A percentile compares a stretch with the other conserved stretches of the same genome.
Evolutionary conservation across 805 yeast genomes (phyloP).

Genomic region (Saccharomycopsis fermentans): DNA sequence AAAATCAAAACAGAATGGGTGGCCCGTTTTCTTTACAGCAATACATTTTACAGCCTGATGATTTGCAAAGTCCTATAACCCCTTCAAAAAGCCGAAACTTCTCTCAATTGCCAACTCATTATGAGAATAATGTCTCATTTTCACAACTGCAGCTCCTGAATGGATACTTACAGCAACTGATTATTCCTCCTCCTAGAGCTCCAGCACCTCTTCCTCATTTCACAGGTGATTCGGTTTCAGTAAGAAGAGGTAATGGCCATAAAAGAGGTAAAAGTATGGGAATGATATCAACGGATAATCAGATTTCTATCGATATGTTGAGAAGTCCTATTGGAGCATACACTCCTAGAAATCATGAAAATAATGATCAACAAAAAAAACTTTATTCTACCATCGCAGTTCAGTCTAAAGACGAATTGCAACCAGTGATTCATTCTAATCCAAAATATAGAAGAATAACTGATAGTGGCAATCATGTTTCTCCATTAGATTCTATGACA

Average conservation of each 20-base stretch:
- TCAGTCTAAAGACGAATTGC: conserved; percentile 38
- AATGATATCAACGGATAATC: neutral
- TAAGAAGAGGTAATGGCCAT: conserved; percentile 3
- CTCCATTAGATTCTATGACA: conserved; percentile 77
- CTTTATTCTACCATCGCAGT: conserved; percentile 21
- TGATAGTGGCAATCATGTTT: conserved; percentile 49
- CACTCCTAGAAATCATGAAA: neutral
- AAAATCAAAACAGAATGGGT: neutral
- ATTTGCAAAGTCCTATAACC: conserved; percentile 6
- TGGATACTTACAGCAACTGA: conserved; percentile 15
- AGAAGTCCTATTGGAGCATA: neutral
- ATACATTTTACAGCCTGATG: neutral
- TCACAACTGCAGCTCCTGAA: neutral
- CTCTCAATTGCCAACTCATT: conserved; percentile 38
- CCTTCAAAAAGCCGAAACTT: conserved; percentile 2
- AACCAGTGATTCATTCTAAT: conserved; percentile 48
- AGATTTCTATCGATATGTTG: neutral
- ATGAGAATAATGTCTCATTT: conserved; percentile 29
- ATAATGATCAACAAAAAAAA: neutral
- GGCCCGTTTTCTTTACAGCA: conserved; percentile 1
- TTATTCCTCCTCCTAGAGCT: conserved; percentile 36
- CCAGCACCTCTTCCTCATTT: conserved; percentile 33
- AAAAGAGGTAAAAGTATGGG: conserved; percentile 19
- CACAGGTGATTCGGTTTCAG: conserved; percentile 20
- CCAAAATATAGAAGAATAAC: conserved; percentile 69